Conservation (phyloP, 225 moss, liverwort and hornwort species). For the Bryoerythrophyllum caledonicum region DNA sequence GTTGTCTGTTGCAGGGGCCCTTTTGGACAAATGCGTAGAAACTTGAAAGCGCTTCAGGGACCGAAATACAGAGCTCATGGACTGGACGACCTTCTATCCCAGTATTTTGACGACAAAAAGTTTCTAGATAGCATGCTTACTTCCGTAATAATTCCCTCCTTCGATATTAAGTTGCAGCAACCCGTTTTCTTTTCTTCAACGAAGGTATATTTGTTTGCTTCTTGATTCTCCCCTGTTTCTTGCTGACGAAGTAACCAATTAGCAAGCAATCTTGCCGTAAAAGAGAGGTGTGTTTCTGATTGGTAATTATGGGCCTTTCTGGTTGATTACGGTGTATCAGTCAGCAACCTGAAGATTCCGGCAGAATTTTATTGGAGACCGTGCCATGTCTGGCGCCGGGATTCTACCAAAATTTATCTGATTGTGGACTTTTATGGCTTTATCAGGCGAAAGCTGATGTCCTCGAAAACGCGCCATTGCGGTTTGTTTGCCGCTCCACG, state of each 20-base stretch:
- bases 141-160: constrained; percentile 58
- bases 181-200: constrained; percentile 56
- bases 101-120: constrained; percentile 37
- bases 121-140: constrained; percentile 54
- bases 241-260: constrained; percentile 9
- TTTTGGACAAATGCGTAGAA: constrained; percentile 47
- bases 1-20: constrained; percentile 43
- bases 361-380: neutral
- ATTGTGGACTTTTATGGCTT: neutral
- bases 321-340: neutral
- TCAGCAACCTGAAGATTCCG: neutral
- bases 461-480: constrained; percentile 52
- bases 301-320: neutral
- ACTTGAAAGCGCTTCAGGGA: constrained; percentile 47
- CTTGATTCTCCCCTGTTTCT: neutral
- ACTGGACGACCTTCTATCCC: constrained; percentile 39
- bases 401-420: too few relatives aligned
- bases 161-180: constrained; percentile 54
- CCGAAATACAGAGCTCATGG: constrained; percentile 54
- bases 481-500: constrained; percentile 56
- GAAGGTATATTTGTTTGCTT: constrained; percentile 35
- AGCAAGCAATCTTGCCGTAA: constrained; percentile 4
- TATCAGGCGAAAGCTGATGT: constrained; percentile 48
- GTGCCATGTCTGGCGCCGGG: neutral
- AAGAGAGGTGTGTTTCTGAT: neutral